phyloP scores from a whole-genome alignment of 192 early-diverging fungal genomes.

The Coemansia sp. region DNA sequence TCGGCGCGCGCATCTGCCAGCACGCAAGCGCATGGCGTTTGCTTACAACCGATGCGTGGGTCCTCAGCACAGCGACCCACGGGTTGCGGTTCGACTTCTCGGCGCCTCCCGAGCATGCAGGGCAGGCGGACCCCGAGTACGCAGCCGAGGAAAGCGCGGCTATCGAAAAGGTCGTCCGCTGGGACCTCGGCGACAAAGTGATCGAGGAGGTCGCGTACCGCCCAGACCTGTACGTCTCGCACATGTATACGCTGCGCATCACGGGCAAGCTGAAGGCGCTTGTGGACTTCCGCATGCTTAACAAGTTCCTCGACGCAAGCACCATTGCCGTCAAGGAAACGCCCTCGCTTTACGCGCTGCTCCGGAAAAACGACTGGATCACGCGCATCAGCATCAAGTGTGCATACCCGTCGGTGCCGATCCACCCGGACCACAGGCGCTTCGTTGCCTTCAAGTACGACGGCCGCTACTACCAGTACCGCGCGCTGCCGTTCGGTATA shows the following conservation, averaged over 20 bases:
- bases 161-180: constrained; percentile 52
- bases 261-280: constrained; percentile 43
- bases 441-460: constrained; percentile 52
- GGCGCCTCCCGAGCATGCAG: constrained; percentile 17
- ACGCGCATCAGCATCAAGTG: constrained; percentile 53
- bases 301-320: constrained; percentile 45
- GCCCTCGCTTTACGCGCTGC: constrained; percentile 38
- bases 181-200: constrained; percentile 52
- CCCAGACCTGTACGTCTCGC: constrained; percentile 42
- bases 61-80: constrained; percentile 31
- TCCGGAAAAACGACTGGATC: constrained; percentile 39
- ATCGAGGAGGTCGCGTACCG: constrained; percentile 45
- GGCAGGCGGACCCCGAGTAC: constrained; percentile 30
- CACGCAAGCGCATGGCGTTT: constrained; percentile 32
- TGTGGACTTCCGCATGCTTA: constrained; percentile 47
- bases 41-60: constrained; percentile 28
- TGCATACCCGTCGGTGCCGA: constrained; percentile 53
- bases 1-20: constrained; percentile 40
- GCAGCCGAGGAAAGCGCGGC: constrained; percentile 43
- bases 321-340: constrained; percentile 26
- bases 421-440: constrained; percentile 41
- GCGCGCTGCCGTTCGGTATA: constrained; percentile 50
- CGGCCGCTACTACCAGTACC: constrained; percentile 54
- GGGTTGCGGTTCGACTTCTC: constrained; percentile 49
- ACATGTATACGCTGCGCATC: constrained; percentile 52